Conservation (phyloP, 164 flowering plant genomes). For the grape (Vitis vinifera) region DNA sequence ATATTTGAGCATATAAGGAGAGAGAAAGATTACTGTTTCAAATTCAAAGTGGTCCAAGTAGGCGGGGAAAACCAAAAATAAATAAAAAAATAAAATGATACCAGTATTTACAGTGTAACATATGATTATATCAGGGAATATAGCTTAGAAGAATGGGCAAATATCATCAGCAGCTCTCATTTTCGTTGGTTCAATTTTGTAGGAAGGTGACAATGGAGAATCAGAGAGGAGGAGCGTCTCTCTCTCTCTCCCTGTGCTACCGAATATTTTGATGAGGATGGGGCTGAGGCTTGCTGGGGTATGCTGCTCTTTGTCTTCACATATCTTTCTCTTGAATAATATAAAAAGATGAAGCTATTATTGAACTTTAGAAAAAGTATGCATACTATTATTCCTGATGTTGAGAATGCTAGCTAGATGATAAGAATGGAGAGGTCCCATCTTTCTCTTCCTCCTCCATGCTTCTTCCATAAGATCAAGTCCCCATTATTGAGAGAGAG, state of each 20-base stretch:
- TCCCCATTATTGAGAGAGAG: too few relatives aligned
- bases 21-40: conserved; percentile 12
- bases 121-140: too few relatives aligned
- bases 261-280: too few relatives aligned
- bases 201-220: background rate
- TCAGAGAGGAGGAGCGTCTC: conserved; percentile 4
- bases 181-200: too few relatives aligned
- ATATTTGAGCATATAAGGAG: background rate
- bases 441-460: background rate
- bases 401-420: background rate
- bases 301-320: conserved; percentile 4
- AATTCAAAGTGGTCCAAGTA: conserved; percentile 21
- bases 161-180: too few relatives aligned
- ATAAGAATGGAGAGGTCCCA: conserved; percentile 6
- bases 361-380: background rate
- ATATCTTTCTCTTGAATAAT: background rate
- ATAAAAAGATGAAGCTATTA: background rate
- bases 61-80: background rate
- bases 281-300: background rate
- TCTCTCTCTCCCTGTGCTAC: too few relatives aligned
- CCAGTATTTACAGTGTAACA: too few relatives aligned
- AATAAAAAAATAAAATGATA: too few relatives aligned
- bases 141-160: too few relatives aligned
- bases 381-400: too few relatives aligned
- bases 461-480: too few relatives aligned